phyloP scores from a whole-genome alignment of 306 rosid species.

The Coriaria nepalensis region DNA sequence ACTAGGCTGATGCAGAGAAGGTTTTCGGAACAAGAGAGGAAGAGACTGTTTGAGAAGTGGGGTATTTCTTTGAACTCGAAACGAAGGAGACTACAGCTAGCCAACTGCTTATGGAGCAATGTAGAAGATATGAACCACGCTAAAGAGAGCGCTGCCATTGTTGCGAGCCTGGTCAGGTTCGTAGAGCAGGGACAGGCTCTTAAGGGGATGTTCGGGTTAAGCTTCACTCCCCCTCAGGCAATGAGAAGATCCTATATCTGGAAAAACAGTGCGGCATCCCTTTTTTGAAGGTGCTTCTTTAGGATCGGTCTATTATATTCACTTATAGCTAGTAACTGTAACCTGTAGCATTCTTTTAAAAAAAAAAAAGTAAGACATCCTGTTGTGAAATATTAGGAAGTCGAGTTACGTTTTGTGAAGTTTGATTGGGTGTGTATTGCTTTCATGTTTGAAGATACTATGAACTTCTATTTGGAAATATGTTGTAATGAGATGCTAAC shows the following conservation, averaged over 20 bases:
- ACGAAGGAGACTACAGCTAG: conserved; percentile 82
- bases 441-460: no score
- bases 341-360: neutral
- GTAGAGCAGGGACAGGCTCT: conserved; percentile 65
- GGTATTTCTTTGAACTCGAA: conserved; percentile 61
- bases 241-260: conserved; percentile 50
- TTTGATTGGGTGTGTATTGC: no score
- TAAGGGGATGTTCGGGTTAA: conserved; percentile 93
- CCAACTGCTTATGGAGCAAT: conserved; percentile 50
- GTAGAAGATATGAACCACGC: conserved; percentile 42
- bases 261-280: conserved; percentile 47
- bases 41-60: conserved; percentile 54
- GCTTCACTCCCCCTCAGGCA: conserved; percentile 49
- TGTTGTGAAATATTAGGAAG: no score
- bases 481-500: no score
- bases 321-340: no score
- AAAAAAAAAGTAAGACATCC: no score
- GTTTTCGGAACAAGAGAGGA: conserved; percentile 58
- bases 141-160: conserved; percentile 60
- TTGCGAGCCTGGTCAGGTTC: conserved; percentile 72
- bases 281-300: conserved; percentile 13
- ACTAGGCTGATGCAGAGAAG: conserved; percentile 70
- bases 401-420: no score
- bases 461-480: no score
- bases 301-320: no score